Conservation (phyloP, 345 rosid genomes). For the Salix brachista region DNA sequence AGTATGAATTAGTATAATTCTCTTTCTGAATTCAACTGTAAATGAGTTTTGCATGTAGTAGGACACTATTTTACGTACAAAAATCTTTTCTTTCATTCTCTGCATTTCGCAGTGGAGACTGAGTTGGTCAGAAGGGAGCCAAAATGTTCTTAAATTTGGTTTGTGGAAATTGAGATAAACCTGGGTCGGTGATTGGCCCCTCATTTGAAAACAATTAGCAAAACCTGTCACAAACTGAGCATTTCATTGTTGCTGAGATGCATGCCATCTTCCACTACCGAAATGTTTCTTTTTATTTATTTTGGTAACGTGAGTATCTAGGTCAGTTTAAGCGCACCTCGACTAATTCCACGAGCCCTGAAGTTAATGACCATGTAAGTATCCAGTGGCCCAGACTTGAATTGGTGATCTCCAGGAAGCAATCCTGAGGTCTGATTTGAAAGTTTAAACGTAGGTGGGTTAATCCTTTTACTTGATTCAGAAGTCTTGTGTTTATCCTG, state of each 20-base stretch:
- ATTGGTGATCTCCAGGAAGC: rapidly evolving
- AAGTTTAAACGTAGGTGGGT: too few relatives aligned
- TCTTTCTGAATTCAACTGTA: slow-evolving; percentile 9
- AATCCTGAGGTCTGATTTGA: too few relatives aligned
- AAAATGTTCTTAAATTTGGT: not conserved
- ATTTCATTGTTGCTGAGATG: too few relatives aligned
- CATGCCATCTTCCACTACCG: too few relatives aligned
- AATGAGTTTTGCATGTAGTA: not conserved
- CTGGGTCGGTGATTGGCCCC: not conserved
- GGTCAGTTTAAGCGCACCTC: too few relatives aligned
- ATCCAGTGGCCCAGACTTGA: too few relatives aligned
- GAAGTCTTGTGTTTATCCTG: not conserved
- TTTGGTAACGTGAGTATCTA: too few relatives aligned
- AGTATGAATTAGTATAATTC: not conserved
- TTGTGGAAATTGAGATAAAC: not conserved
- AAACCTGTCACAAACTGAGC: not conserved
- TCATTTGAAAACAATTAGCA: not conserved
- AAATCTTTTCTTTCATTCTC: not conserved
- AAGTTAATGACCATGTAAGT: too few relatives aligned
- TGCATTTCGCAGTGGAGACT: not conserved
- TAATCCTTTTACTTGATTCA: too few relatives aligned
- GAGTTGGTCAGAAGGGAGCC: not conserved
- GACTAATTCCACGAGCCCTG: too few relatives aligned
- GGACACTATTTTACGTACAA: not conserved
- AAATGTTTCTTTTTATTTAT: too few relatives aligned